phyloP scores from a whole-genome alignment of 2,329 filamentous ascomycete genomes.

The Juglanconis juglandina region DNA sequence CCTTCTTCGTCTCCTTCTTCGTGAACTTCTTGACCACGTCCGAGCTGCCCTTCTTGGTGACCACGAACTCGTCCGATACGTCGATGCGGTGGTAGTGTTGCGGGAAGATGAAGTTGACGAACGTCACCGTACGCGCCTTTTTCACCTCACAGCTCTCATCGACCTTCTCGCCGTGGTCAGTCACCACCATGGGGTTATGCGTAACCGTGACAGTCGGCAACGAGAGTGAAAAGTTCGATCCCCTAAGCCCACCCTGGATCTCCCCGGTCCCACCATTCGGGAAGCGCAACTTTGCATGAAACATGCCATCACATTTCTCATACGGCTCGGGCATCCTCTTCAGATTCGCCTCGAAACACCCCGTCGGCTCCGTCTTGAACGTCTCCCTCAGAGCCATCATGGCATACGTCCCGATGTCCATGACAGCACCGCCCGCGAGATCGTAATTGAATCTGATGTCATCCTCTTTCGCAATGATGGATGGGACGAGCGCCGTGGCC shows the following conservation, averaged over 20 bases:
- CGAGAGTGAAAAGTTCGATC: slow-evolving; percentile 19
- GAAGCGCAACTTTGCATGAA: slow-evolving; percentile 36
- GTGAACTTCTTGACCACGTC: slow-evolving; percentile 24
- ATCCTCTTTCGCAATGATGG: slow-evolving; percentile 29
- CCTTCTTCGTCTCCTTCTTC: slow-evolving; percentile 27
- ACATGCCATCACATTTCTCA: slow-evolving; percentile 31
- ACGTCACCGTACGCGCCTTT: slow-evolving; percentile 26
- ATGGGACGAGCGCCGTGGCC: slow-evolving; percentile 28
- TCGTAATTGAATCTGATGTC: slow-evolving; percentile 43
- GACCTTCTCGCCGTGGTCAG: slow-evolving; percentile 20
- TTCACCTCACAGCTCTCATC: slow-evolving; percentile 23
- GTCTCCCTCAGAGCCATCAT: slow-evolving; percentile 36
- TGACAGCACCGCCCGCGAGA: slow-evolving; percentile 38
- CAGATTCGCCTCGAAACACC: slow-evolving; percentile 33
- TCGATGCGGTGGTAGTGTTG: slow-evolving; percentile 33
- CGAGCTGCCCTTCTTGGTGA: slow-evolving; percentile 24
- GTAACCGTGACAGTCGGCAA: slow-evolving; percentile 17
- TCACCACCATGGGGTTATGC: slow-evolving; percentile 23
- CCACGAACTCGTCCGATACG: slow-evolving; percentile 32
- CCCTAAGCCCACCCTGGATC: slow-evolving; percentile 27
- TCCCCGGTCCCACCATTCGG: slow-evolving; percentile 35
- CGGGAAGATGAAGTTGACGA: slow-evolving; percentile 27
- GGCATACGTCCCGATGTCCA: slow-evolving; percentile 40
- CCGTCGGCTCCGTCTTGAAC: slow-evolving; percentile 36
- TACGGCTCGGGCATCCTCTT: slow-evolving; percentile 26